Percentiles rank a stretch among this genome's conserved stretches.
These are phyloP conservation scores for Thraustochytrium aureum DNA, from an alignment of 352 stramenopile species.

Conservation along the genomic window DNA sequence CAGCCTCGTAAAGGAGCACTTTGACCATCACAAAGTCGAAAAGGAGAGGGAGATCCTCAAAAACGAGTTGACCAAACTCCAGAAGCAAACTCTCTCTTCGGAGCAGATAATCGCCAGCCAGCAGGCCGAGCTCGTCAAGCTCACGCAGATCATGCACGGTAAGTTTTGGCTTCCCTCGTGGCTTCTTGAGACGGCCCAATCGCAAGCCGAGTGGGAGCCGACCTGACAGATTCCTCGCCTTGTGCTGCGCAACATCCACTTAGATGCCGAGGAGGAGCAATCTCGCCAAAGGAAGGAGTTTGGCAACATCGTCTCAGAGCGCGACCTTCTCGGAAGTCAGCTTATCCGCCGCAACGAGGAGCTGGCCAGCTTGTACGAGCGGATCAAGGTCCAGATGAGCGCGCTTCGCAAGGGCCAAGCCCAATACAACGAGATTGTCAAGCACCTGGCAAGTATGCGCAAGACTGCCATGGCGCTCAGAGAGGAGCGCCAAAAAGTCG, in stretches of 20 bases:
- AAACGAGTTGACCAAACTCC: constrained; percentile 85
- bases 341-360: constrained; percentile 96
- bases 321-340: constrained; percentile 94
- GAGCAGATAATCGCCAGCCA: constrained; percentile 93
- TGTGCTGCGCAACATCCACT: too few relatives aligned
- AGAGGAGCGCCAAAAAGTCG: constrained; percentile 77
- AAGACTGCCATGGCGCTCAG: not conserved
- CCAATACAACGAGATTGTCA: constrained; percentile 82
- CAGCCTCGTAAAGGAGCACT: constrained; percentile 93
- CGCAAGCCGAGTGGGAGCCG: too few relatives aligned
- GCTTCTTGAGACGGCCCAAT: too few relatives aligned
- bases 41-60: constrained; percentile 90
- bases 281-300: constrained; percentile 88
- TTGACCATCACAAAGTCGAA: constrained; percentile 88
- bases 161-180: not conserved
- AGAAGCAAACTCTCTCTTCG: constrained; percentile 77
- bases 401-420: constrained; percentile 80
- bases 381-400: constrained; percentile 95
- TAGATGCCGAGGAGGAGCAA: constrained; percentile 36
- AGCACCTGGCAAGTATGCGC: not conserved
- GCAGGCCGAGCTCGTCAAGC: constrained; percentile 47
- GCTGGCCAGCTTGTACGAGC: constrained; percentile 94
- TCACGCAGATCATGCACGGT: constrained; percentile 46
- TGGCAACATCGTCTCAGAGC: constrained; percentile 93
- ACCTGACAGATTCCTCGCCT: too few relatives aligned